phyloP scores from a whole-genome alignment of 352 stramenopile genomes.

The Pythium chondricola region DNA sequence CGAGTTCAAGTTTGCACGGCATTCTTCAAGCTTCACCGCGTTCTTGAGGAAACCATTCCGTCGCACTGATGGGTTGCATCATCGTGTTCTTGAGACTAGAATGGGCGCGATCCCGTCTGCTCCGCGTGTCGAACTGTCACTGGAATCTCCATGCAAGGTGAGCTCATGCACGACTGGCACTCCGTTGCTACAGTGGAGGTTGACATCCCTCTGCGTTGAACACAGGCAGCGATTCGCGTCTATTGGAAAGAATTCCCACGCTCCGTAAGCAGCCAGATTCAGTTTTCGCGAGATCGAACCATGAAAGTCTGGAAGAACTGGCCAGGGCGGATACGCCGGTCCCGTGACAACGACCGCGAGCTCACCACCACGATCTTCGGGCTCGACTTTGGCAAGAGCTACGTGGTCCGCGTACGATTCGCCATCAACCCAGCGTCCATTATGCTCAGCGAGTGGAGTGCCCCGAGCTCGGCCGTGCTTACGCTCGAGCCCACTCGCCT shows the following conservation, averaged over 20 bases:
- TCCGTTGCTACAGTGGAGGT: background rate
- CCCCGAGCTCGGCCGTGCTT: conserved; percentile 33
- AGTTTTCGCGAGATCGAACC: conserved; percentile 65
- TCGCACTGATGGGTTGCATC: conserved; percentile 44
- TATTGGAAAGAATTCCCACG: conserved; percentile 49
- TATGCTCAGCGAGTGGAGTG: conserved; percentile 54
- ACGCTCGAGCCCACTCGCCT: conserved; percentile 33
- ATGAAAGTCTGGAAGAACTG: conserved; percentile 82
- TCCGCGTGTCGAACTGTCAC: conserved; percentile 34
- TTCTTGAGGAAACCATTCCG: conserved; percentile 72
- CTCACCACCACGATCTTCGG: conserved; percentile 59
- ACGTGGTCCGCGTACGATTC: conserved; percentile 67
- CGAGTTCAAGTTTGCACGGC: conserved; percentile 36
- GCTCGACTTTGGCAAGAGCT: conserved; percentile 68
- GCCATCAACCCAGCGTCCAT: conserved; percentile 41
- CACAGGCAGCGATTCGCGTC: conserved; percentile 57
- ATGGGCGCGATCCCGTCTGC: conserved; percentile 36
- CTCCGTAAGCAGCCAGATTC: conserved; percentile 50
- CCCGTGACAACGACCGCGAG: conserved; percentile 43
- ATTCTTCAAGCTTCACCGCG: conserved; percentile 51
- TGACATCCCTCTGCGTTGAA: background rate
- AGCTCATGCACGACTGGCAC: background rate
- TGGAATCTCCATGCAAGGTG: conserved; percentile 66
- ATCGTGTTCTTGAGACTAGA: conserved; percentile 28
- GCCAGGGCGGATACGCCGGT: conserved; percentile 37